Evolutionary conservation across 164 flowering plant species (phyloP).

Genomic region (Chimonanthus praecox): DNA sequence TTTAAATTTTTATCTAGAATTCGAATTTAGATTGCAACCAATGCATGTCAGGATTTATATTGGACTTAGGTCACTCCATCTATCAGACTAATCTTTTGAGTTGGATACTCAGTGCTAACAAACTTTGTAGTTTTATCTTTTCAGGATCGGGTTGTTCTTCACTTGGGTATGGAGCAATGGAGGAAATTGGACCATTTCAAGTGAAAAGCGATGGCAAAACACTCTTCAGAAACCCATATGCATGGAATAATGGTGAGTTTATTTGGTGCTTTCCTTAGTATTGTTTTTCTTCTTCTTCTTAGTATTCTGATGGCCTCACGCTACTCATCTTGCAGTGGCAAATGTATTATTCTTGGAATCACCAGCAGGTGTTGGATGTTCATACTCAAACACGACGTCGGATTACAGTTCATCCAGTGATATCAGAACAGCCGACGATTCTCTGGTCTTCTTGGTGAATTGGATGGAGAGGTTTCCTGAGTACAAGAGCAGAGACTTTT

Average conservation of each 20-base stretch:
- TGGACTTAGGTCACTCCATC: too few species aligned
- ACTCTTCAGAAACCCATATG: constrained; percentile 38
- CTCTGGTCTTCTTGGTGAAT: constrained; percentile 67
- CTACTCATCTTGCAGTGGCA: constrained; percentile 32
- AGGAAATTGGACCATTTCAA: constrained; percentile 72
- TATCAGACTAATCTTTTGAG: too few species aligned
- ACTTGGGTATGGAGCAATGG: constrained; percentile 67
- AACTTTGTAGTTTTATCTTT: not conserved
- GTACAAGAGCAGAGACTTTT: constrained; percentile 82
- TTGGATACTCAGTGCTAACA: too few species aligned
- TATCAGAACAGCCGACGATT: constrained; percentile 74
- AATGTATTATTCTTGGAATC: constrained; percentile 72
- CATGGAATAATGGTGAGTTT: constrained; percentile 65
- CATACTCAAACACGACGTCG: constrained; percentile 52
- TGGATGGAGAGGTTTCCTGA: constrained; percentile 96
- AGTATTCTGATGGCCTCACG: not conserved
- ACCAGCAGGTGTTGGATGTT: constrained; percentile 70
- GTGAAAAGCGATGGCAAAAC: constrained; percentile 61
- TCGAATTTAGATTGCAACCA: too few species aligned
- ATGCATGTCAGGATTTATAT: too few species aligned
- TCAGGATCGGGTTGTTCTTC: constrained; percentile 87
- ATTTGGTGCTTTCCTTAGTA: not conserved
- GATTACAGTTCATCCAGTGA: constrained; percentile 49
- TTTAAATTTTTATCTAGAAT: too few species aligned
- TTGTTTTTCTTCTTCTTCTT: not conserved